Evolutionary conservation across 2,329 filamentous ascomycete species (phyloP).

Genomic region (Aureobasidium sp.): DNA sequence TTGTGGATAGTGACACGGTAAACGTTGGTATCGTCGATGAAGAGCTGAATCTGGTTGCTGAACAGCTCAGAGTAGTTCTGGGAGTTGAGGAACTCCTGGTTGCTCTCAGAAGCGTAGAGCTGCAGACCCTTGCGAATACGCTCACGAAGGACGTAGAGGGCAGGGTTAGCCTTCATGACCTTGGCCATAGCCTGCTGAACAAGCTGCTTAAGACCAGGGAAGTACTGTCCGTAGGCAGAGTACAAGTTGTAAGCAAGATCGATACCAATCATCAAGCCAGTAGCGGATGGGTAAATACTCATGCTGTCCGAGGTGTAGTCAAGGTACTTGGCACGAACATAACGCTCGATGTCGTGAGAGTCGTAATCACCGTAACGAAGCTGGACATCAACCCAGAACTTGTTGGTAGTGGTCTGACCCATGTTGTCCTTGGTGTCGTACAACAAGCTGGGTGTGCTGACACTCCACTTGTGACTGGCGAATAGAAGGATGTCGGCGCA

Average conservation of each 20-base stretch:
- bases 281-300: slow-evolving; percentile 96
- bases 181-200: slow-evolving; percentile 99
- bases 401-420: slow-evolving; percentile 90
- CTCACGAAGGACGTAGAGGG: slow-evolving; percentile 89
- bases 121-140: slow-evolving; percentile 98
- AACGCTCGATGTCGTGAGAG: slow-evolving; percentile 96
- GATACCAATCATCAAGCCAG: slow-evolving; percentile 94
- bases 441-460: slow-evolving; percentile 83
- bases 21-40: slow-evolving; percentile 98
- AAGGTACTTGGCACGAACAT: slow-evolving; percentile 94
- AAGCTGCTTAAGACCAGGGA: slow-evolving; percentile 91
- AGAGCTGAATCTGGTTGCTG: slow-evolving; percentile 97
- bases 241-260: slow-evolving; percentile 98
- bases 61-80: slow-evolving; percentile 99
- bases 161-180: slow-evolving; percentile 99
- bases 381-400: slow-evolving; percentile 98
- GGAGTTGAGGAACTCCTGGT: slow-evolving; percentile 98
- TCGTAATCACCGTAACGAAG: slow-evolving; percentile 97
- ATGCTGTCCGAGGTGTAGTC: slow-evolving; percentile 98
- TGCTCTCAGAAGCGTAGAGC: slow-evolving; percentile 95
- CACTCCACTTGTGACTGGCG: slow-evolving; percentile 98
- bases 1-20: slow-evolving; percentile 99
- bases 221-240: slow-evolving; percentile 97
- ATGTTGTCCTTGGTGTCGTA: slow-evolving; percentile 97
- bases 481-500: slow-evolving; percentile 96